phyloP scores from a whole-genome alignment of 2,329 filamentous ascomycete genomes.

The Corynespora cassiicola region DNA sequence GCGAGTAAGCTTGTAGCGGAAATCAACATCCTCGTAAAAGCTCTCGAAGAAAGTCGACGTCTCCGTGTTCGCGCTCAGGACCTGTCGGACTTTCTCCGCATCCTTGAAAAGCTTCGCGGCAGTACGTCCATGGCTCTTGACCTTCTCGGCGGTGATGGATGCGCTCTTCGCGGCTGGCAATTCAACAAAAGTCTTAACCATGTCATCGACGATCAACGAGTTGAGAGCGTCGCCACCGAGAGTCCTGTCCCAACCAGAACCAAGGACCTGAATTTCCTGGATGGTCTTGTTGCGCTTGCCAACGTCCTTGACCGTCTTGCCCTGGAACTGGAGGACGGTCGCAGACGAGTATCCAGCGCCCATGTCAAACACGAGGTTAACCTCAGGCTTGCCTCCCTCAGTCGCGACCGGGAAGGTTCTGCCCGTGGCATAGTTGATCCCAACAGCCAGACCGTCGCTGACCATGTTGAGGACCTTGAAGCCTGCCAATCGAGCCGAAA shows the following conservation, averaged over 20 bases:
- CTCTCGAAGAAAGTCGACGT: slow-evolving; percentile 83
- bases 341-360: slow-evolving; percentile 93
- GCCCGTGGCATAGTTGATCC: slow-evolving; percentile 91
- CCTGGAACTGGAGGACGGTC: slow-evolving; percentile 88
- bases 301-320: slow-evolving; percentile 85
- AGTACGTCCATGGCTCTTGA: slow-evolving; percentile 80
- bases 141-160: slow-evolving; percentile 65
- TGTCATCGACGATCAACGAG: slow-evolving; percentile 85
- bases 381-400: slow-evolving; percentile 84
- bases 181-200: slow-evolving; percentile 79
- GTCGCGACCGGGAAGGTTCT: slow-evolving; percentile 86
- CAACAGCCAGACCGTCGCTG: slow-evolving; percentile 90
- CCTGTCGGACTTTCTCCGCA: slow-evolving; percentile 82
- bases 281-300: slow-evolving; percentile 96
- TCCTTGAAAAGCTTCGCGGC: slow-evolving; percentile 94
- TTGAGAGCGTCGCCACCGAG: slow-evolving; percentile 92
- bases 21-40: slow-evolving; percentile 89
- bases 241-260: slow-evolving; percentile 85
- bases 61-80: slow-evolving; percentile 91
- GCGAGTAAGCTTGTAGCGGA: slow-evolving; percentile 87
- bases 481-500: slow-evolving; percentile 86
- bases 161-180: slow-evolving; percentile 68
- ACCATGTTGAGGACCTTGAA: slow-evolving; percentile 84
- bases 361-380: slow-evolving; percentile 97
- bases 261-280: slow-evolving; percentile 90